Evolutionary conservation across 2,329 filamentous ascomycete species (phyloP).

Genomic region (Alternaria rosae): DNA sequence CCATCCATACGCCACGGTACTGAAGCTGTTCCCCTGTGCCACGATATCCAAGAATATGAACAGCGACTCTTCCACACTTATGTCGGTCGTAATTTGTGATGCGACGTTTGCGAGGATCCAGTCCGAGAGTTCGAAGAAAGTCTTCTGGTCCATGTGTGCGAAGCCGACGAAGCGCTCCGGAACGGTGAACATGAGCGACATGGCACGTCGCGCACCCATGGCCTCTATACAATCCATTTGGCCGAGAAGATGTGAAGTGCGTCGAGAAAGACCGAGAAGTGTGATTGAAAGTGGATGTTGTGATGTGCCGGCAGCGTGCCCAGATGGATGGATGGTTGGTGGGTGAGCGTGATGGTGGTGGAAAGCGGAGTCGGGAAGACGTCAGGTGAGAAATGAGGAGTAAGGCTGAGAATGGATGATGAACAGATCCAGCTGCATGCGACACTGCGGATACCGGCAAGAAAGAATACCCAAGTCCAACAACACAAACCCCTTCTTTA

Average conservation of each 20-base stretch:
- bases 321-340: background rate
- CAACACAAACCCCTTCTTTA: background rate
- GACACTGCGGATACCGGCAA: constrained; percentile 9
- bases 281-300: background rate
- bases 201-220: constrained; percentile 40
- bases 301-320: background rate
- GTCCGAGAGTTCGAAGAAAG: constrained; percentile 49
- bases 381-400: constrained; percentile 13
- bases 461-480: background rate
- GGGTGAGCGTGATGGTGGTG: constrained; percentile 4
- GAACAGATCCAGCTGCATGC: constrained; percentile 11
- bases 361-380: constrained; percentile 16
- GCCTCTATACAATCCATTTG: constrained; percentile 26
- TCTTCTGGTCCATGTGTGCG: constrained; percentile 49
- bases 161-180: constrained; percentile 49
- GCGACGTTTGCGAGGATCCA: constrained; percentile 47
- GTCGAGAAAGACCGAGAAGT: background rate
- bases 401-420: constrained; percentile 2
- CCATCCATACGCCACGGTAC: constrained; percentile 42
- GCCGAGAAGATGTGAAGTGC: background rate
- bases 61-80: constrained; percentile 48
- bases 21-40: constrained; percentile 48
- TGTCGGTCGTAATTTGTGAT: constrained; percentile 37
- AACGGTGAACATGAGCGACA: constrained; percentile 44
- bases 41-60: constrained; percentile 50